Base-by-base conservation (phyloP, 495 filamentous ascomycete species). In the Neurospora sublineolata region DNA sequence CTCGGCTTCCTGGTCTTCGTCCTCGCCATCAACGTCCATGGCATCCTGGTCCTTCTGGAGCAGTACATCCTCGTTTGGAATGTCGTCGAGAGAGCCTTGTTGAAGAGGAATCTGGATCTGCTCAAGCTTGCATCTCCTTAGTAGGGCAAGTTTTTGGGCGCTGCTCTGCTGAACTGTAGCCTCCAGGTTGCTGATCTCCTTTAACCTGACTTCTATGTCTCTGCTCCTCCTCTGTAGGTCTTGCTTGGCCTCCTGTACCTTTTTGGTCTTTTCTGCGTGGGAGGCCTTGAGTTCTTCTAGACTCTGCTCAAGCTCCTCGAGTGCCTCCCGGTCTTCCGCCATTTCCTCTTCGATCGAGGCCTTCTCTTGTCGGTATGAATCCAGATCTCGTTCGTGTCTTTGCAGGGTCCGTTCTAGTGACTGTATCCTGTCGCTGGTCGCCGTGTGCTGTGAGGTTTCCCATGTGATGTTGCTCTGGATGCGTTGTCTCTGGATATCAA, bases 51-150 rank as follows among this genome's bases (percentile, higher is more conserved):
- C 89, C 69, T 88, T 84, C 52, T 85, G 83, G 38, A 88, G 81
- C 16, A 91, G 78, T 52, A 92, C 87, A 58, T 97, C 93, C 76
- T 96, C 91, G 75, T 96, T 91, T 8, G 95, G 95, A 71, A 99
- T 86, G 72, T 88, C 86, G 75, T 97, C 94, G 33, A 98, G 88
- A n/a, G 93, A 97, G 69, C 88, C 89, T 40, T 90, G 84, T 3
- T 86, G 83, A 67, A 99, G 84, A 9, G 95, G 96, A 68, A 99
- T 83, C 72, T 92, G 89, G 74, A 97, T 92, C 75, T 97, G 93
- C 76, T 97, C 94, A 42, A 99, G 87, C 81, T 95, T 94, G 84
- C 95, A 98, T 71, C 92, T 88, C 73, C 93, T 89, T 10, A 99
- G 86, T 38, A 95, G 83, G 68, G 89, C 87, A 78, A 97, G 97